Percentiles rank a stretch among this genome's conserved stretches.
Conservation (phyloP, 2,329 filamentous ascomycete species). For the Cercospora zeae-maydis region DNA sequence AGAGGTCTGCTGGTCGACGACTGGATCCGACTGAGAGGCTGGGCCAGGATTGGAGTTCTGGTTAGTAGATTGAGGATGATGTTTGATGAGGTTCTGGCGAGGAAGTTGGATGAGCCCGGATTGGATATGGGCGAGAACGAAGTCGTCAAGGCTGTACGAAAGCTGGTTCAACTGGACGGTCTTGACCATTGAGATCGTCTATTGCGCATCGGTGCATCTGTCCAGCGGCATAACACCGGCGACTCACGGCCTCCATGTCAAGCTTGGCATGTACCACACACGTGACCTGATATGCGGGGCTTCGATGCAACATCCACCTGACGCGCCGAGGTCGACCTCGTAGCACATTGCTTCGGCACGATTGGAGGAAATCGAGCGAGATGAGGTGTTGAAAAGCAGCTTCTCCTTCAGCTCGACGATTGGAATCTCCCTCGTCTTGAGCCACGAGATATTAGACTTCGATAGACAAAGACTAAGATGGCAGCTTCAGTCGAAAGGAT, state of each 20-base stretch:
- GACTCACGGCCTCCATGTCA: conserved; percentile 2
- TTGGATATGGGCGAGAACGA: conserved; percentile 47
- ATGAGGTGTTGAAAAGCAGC: neutral
- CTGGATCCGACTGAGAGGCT: conserved; percentile 81
- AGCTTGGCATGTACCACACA: neutral
- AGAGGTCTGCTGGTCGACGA: conserved; percentile 86
- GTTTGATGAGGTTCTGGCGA: conserved; percentile 78
- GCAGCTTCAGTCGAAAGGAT: conserved; percentile 20
- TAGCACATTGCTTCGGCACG: neutral
- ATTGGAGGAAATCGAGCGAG: neutral
- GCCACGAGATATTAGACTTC: neutral
- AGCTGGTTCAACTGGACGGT: conserved; percentile 85
- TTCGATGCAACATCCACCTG: neutral
- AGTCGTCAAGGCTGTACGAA: conserved; percentile 72
- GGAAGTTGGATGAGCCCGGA: conserved; percentile 73
- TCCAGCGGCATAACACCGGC: neutral
- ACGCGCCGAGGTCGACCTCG: conserved; percentile 5
- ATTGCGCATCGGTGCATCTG: neutral
- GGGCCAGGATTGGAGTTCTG: conserved; percentile 90
- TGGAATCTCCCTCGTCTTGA: neutral
- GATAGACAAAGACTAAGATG: conserved; percentile 10
- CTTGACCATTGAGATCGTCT: conserved; percentile 30
- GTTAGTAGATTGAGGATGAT: conserved; percentile 78
- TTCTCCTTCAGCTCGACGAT: neutral
- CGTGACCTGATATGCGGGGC: conserved; percentile 4